Evolutionary conservation across 2,329 filamentous ascomycete genomes (phyloP).

Genomic region (Colletotrichum phormii): DNA sequence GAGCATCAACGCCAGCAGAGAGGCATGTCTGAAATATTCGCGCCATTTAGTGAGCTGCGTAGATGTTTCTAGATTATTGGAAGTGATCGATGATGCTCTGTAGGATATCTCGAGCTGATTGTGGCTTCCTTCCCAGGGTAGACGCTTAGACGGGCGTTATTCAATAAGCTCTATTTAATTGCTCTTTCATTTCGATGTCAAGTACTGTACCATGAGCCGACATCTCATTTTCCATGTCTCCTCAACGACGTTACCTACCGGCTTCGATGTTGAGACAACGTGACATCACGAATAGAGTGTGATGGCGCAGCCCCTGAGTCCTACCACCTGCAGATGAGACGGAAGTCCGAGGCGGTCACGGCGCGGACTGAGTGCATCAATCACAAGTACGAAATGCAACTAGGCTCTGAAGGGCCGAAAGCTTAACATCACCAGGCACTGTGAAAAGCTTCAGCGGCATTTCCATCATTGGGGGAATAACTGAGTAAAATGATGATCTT

Average conservation of each 20-base stretch:
- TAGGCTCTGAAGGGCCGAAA: not conserved
- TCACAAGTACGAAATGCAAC: not conserved
- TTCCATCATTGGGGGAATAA: not conserved
- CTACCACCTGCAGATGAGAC: not conserved
- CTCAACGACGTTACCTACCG: not conserved
- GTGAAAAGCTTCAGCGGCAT: not conserved
- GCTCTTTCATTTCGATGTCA: not conserved
- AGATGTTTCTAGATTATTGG: too few relatives aligned
- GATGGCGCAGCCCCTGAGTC: not conserved
- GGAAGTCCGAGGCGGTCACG: not conserved
- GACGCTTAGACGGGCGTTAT: too few relatives aligned
- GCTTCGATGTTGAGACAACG: not conserved
- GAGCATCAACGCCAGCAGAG: not conserved
- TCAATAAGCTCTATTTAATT: too few relatives aligned
- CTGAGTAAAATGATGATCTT: not conserved
- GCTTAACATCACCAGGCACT: not conserved
- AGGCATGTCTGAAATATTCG: not conserved
- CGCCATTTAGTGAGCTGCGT: not conserved
- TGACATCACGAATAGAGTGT: not conserved
- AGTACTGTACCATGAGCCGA: not conserved
- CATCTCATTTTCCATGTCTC: not conserved
- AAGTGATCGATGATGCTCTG: too few relatives aligned
- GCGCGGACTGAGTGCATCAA: not conserved
- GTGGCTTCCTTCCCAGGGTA: too few relatives aligned
- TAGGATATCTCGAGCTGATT: too few relatives aligned